Evolutionary conservation across 2,329 filamentous ascomycete genomes (phyloP).

Genomic region (Phialocephala subalpina): DNA sequence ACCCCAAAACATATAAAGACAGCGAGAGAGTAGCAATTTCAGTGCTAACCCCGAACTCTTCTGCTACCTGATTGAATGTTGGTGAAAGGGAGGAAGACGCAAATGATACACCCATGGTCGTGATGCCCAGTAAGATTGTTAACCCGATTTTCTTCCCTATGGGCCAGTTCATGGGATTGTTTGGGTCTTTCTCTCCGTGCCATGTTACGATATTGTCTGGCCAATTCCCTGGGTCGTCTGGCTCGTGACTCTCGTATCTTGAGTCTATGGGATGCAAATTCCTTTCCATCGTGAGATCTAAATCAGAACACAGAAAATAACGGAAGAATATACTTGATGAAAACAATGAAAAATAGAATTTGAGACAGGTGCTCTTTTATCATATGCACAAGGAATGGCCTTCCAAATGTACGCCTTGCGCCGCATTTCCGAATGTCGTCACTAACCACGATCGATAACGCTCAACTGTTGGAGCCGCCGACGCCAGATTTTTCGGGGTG

Average conservation of each 20-base stretch:
- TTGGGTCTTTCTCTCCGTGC: conserved; percentile 5
- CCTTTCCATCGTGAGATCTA: not conserved
- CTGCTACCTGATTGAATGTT: not conserved
- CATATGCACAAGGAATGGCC: not conserved
- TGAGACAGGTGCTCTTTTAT: not conserved
- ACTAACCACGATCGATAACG: not conserved
- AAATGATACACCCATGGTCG: conserved; percentile 5
- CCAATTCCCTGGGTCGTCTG: not conserved
- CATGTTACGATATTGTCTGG: conserved; percentile 3
- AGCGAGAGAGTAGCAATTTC: not conserved
- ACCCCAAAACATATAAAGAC: not conserved
- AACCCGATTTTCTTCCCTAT: not conserved
- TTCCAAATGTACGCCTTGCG: not conserved
- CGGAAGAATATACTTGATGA: not conserved
- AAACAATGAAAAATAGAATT: not conserved
- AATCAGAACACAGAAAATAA: not conserved
- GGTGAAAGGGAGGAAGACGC: not conserved
- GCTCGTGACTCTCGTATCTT: conserved; percentile 3
- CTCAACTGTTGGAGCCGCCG: too few species aligned
- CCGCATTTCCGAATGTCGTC: not conserved
- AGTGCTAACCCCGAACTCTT: not conserved
- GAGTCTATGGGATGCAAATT: not conserved
- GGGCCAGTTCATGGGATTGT: conserved; percentile 1
- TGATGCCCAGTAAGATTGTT: conserved; percentile 1
- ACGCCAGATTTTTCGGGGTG: too few species aligned